Conservation (phyloP, 2,329 filamentous ascomycete species). For the Pseudocercospora fuligena region DNA sequence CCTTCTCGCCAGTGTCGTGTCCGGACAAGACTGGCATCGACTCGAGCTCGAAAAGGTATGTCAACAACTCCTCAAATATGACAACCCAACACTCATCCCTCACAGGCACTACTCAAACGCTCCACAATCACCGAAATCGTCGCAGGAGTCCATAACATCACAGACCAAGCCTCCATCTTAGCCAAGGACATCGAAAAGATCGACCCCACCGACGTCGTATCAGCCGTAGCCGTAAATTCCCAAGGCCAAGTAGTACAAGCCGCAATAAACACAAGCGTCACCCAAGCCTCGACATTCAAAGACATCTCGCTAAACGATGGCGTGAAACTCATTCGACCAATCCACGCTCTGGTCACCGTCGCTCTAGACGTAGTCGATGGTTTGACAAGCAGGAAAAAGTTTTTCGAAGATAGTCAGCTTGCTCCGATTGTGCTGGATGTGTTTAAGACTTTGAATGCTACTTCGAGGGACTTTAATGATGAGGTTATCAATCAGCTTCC, state of each 20-base stretch:
- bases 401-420: not conserved
- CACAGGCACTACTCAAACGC: not conserved
- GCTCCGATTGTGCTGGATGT: not conserved
- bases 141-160: slow-evolving; percentile 11
- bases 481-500: not conserved
- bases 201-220: slow-evolving; percentile 7
- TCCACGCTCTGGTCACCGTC: not conserved
- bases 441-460: not conserved
- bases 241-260: slow-evolving; percentile 13
- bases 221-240: slow-evolving; percentile 2
- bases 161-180: slow-evolving; percentile 7
- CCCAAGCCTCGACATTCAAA: slow-evolving; percentile 3
- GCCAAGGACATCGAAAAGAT: not conserved
- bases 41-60: not conserved
- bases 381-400: not conserved
- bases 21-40: not conserved
- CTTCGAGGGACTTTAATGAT: not conserved
- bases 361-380: not conserved
- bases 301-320: not conserved
- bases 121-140: not conserved
- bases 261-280: slow-evolving; percentile 7
- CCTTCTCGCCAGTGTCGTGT: not conserved
- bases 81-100: no score
- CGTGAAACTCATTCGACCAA: not conserved
- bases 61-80: no score